Evolutionary conservation across 139 green algal genomes (phyloP).

Genomic region (Nannochloris sp.): DNA sequence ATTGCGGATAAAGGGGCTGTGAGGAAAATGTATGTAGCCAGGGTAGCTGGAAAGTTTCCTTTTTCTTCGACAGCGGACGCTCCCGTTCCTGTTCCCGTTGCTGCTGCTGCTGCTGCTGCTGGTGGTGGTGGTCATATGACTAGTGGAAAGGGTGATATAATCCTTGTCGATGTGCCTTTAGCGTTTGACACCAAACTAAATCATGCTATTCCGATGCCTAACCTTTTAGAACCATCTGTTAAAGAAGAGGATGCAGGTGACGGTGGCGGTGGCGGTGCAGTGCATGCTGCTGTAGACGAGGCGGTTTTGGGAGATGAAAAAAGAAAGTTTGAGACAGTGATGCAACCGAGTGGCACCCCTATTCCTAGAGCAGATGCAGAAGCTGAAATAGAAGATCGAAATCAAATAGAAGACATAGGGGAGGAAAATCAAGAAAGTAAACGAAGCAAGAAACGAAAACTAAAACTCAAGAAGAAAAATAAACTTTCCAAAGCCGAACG

Average conservation of each 20-base stretch:
- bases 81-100: neutral
- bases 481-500: neutral
- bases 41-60: slow-evolving; percentile 68
- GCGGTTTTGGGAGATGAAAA: neutral
- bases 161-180: neutral
- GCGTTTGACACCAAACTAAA: neutral
- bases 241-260: no score
- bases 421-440: neutral
- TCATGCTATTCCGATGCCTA: no score
- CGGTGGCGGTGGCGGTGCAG: no score
- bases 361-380: no score
- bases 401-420: no score
- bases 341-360: no score
- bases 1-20: slow-evolving; percentile 43
- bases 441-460: neutral
- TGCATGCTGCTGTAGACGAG: neutral
- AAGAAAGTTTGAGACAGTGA: no score
- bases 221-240: no score
- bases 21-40: slow-evolving; percentile 78
- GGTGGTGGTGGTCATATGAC: neutral
- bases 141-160: neutral
- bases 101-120: neutral
- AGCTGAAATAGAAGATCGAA: no score
- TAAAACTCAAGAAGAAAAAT: neutral
- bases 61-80: no score